Evolutionary conservation across 257 asterid genomes (phyloP).

Genomic region (Solanum arcanum): DNA sequence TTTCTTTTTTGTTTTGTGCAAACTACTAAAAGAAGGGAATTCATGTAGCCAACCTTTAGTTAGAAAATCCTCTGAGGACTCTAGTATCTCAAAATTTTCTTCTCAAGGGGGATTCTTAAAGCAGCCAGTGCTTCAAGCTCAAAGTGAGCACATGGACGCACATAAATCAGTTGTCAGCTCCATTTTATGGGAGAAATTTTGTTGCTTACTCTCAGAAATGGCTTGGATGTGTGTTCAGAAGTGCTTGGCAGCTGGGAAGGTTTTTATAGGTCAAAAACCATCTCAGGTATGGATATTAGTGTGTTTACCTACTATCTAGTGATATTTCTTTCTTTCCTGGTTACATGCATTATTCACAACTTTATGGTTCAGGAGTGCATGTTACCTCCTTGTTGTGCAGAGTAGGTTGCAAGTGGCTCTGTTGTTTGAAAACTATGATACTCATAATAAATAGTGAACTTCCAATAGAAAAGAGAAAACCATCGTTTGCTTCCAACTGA

Average conservation of each 20-base stretch:
- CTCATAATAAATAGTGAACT: neutral
- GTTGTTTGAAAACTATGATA: neutral
- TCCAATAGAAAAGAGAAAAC: neutral
- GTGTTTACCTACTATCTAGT: neutral
- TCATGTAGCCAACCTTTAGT: slow-evolving; percentile 17
- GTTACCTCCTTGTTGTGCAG: neutral
- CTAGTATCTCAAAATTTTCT: slow-evolving; percentile 32
- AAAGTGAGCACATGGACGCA: slow-evolving; percentile 17
- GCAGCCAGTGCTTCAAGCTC: slow-evolving; percentile 43
- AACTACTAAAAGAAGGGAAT: slow-evolving; percentile 78
- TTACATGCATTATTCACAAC: neutral
- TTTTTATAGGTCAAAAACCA: slow-evolving; percentile 49
- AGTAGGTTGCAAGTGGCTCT: neutral
- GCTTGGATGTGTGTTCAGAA: slow-evolving; percentile 68
- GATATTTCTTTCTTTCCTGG: slow-evolving; percentile 2
- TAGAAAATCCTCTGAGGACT: slow-evolving; percentile 23
- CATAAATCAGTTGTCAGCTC: slow-evolving; percentile 32
- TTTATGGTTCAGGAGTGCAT: neutral
- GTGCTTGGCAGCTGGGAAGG: slow-evolving; percentile 80
- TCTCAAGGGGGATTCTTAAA: slow-evolving; percentile 75
- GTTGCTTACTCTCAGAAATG: slow-evolving; percentile 54
- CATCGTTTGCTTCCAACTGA: neutral
- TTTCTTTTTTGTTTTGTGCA: slow-evolving; percentile 80
- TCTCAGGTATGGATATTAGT: slow-evolving; percentile 52
- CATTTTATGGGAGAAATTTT: slow-evolving; percentile 50